Evolutionary conservation across 768 basidiomycete species (phyloP), one percentile per base, ranked within the genome.

Genomic region (Phylloporus sp.): DNA sequence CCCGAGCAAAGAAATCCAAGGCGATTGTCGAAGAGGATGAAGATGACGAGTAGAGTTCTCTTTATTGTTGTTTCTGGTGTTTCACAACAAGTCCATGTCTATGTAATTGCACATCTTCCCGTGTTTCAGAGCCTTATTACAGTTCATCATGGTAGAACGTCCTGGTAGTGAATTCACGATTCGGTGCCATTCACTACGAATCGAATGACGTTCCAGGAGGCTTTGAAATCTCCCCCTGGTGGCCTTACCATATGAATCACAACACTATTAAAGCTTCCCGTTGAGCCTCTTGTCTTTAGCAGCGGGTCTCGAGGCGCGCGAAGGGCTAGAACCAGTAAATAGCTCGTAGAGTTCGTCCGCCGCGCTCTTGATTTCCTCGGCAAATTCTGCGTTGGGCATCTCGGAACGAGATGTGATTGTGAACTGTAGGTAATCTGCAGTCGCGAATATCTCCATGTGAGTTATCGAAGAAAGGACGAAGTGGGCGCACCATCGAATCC

Each of bases 401-500:
- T 84, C 86, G 55, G 73, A 86, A 46, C 88, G 77, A 6, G 90
- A 93, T 6, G 92, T 95, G 60, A 95, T 72, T 22, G 90, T 92
- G 65, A 83, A 96, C 57, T 89, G 85, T 33, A 97, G 69, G 52
- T 76, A 80, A 66, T 92, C 86, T 90, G 42, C 22, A 38, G 17
- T 37, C 37, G 29, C 36, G 31, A 20, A 24, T 10, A 18, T 31
- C 27, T 11, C 27, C 17, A 13, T 2, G 13, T 64, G 22, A 54
- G 31, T 20, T 20, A 18, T 29, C 9, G 14, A 33, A 20, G 20
- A n/a, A 4, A 23, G 29, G 20, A 33, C 9, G n/a, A 48, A 1
- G 31, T 31, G 18, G 29, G 63, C 78, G 44, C 47, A 84, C 86
- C 82, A 53, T 88, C 80, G 57, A 80, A 86, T 31, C 89, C 88